Base-by-base conservation (phyloP, 192 early-diverging fungal genomes). In the Coemansia erecta region DNA sequence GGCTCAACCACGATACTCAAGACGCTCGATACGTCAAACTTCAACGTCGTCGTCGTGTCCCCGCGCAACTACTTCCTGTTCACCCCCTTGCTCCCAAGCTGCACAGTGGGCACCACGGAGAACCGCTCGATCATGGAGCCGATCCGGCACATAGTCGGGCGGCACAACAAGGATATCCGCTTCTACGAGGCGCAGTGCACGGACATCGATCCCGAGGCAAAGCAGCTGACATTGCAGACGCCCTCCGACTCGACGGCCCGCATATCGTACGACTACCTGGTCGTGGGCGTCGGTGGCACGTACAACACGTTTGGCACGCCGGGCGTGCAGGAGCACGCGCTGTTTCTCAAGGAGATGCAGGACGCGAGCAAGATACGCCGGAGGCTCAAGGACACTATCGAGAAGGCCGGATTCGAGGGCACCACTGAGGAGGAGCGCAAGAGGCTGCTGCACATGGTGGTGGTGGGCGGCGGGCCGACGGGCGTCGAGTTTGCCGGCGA, bases 391-490 rank as follows among this genome's bases (percentile, higher is more conserved):
- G 90, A 91, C 70, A 86, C 89, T 21, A 85, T 92, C 74, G 91
- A 93, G 56, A 73, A 82, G 18, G 94, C 94, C 2, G 77, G 82
- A 37, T 87, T 91, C 52, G 85, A 83, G 55, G 73, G 74, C 18
- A 55, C 85, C 6, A 81, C 85, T 0, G 80, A 84, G 2, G 70
- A 90, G 53, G 85, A 92, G 65, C 79, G 83, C 58, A 70, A 78
- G 17, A 72, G 82, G 4, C 59, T 87, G 43, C 60, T 95, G 47
- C 90, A 93, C 60, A 90, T 95, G 64, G 91, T 86, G 1, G 85
- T 93, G 4, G 90, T 94, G 6, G 94, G 94, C 9, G 94, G 92
- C 28, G 93, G 93, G 1, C 91, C 93, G 4, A 95, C 93, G 1
- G 87, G 89, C 18, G 74, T 89, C 17, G 88, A 90, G 65, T 88